These are phyloP conservation scores for Diaporthe nobilis DNA, from an alignment of 2,329 filamentous ascomycete genomes.

Conservation along the genomic window DNA sequence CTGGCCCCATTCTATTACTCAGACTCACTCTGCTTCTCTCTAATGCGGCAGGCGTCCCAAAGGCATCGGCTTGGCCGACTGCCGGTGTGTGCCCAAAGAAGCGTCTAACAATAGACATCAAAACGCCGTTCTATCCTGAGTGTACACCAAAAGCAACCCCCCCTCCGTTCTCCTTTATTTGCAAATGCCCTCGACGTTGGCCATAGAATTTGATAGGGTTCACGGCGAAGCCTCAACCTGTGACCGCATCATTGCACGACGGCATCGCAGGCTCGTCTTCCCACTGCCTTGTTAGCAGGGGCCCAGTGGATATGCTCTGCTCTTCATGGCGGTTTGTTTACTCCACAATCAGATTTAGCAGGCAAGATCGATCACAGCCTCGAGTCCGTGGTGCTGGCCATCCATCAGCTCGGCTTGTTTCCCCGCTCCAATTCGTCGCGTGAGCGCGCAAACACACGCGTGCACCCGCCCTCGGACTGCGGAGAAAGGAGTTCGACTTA, in stretches of 20 bases:
- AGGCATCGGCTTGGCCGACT: conserved; percentile 5
- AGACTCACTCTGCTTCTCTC: background rate
- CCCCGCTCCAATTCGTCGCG: background rate
- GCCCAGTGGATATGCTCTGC: too few species aligned
- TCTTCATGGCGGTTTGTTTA: background rate
- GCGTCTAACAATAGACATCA: conserved; percentile 1
- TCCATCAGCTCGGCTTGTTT: conserved; percentile 32
- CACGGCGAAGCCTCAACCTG: background rate
- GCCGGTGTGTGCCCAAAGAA: conserved; percentile 1
- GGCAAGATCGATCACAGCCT: conserved; percentile 35
- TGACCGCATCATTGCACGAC: background rate
- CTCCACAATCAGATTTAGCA: background rate
- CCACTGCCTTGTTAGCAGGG: background rate
- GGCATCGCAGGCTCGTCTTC: background rate
- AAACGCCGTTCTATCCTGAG: conserved; percentile 4
- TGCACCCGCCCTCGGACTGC: background rate
- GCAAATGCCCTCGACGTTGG: background rate
- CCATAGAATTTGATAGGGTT: background rate
- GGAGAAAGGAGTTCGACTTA: conserved; percentile 35
- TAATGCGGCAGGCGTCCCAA: background rate
- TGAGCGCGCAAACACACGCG: background rate
- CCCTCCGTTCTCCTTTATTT: background rate
- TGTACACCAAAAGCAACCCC: background rate
- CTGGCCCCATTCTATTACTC: conserved; percentile 6
- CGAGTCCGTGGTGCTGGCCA: conserved; percentile 35